Base-by-base conservation (phyloP, 108 stramenopile genomes). In the Pseudonitzschia pungens region DNA sequence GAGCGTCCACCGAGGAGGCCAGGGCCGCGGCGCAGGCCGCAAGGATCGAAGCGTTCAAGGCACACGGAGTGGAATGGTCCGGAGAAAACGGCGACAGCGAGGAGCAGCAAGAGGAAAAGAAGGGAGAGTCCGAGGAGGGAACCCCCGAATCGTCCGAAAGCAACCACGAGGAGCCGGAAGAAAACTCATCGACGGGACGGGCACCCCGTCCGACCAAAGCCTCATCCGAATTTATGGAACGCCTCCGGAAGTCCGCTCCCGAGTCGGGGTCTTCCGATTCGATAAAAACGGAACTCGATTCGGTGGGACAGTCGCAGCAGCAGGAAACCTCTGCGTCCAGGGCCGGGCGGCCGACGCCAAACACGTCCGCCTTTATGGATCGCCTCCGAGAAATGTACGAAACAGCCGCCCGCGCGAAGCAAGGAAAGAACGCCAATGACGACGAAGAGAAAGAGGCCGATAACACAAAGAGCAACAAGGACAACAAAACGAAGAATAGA, bases 321-420 rank as follows among this genome's bases (percentile, higher is more conserved):
- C 36, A 36, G 36, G 36, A 36, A 6, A 6, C 36, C 4, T 2
- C 36, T 36, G 36, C 36, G 2, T 36, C 36, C 36, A 67, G 16
- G 33, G 43, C 20, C 65, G 20, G 53, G 33, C 22, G 73, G 31
- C 66, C 81, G 26, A 82, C 83, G n/a, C 76, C 80, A 12, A 75
- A 69, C 65, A 88, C 89, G 16, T 51, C 75, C 21, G 78, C 83
- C 4, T 87, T 90, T 65, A 83, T 86, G 71, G 89, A 87, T 33
- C 81, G 87, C 14, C 57, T 90, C 12, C 70, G 87, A 27, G 65
- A 77, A 63, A 81, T 88, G 69, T 90, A 90, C 65, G 79, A 86
- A 22, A 65, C 71, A 24, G 85, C 81, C 21, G 87, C 86, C 32
- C 83, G 82, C 68, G 78, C 83, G 60, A 86, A 89, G 51, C 72